phyloP scores from a whole-genome alignment of 805 yeast species.

The Sugiyamaella floridensis region DNA sequence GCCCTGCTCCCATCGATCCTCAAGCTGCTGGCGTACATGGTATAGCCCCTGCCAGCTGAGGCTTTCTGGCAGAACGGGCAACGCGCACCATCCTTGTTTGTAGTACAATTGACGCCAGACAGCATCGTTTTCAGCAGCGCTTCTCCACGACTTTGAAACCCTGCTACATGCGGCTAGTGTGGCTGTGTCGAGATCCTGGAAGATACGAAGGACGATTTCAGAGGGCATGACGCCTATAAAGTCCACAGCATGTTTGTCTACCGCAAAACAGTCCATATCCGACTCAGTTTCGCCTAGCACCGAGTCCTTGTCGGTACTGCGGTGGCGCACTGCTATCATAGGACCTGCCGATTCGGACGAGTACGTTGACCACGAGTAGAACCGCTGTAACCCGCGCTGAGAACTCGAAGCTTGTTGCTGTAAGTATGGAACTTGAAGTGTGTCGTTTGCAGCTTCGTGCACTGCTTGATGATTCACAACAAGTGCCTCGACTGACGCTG shows the following conservation, averaged over 20 bases:
- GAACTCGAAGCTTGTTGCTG: not conserved
- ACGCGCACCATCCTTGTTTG: constrained; percentile 14
- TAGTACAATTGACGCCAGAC: constrained; percentile 22
- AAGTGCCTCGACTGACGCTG: not conserved
- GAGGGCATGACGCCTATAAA: constrained; percentile 10
- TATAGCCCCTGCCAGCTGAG: constrained; percentile 23
- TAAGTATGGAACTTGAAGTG: not conserved
- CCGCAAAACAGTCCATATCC: constrained; percentile 18
- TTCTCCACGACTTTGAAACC: constrained; percentile 21
- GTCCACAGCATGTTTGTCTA: constrained; percentile 9
- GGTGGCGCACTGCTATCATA: not conserved
- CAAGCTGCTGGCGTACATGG: constrained; percentile 21
- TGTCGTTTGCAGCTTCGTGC: not conserved
- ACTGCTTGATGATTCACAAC: not conserved
- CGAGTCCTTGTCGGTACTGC: not conserved
- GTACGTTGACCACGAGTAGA: constrained; percentile 9
- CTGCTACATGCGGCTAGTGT: constrained; percentile 14
- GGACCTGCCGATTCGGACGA: constrained; percentile 4
- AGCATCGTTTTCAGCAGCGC: constrained; percentile 9
- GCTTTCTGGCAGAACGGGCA: constrained; percentile 10
- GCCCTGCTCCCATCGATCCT: constrained; percentile 25
- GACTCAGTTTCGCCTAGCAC: constrained; percentile 18
- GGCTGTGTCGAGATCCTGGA: constrained; percentile 15
- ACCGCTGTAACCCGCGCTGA: constrained; percentile 1
- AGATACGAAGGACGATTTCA: constrained; percentile 14